Evolutionary conservation across 805 yeast genomes (phyloP).

Genomic region (Yamadazyma endophytica): DNA sequence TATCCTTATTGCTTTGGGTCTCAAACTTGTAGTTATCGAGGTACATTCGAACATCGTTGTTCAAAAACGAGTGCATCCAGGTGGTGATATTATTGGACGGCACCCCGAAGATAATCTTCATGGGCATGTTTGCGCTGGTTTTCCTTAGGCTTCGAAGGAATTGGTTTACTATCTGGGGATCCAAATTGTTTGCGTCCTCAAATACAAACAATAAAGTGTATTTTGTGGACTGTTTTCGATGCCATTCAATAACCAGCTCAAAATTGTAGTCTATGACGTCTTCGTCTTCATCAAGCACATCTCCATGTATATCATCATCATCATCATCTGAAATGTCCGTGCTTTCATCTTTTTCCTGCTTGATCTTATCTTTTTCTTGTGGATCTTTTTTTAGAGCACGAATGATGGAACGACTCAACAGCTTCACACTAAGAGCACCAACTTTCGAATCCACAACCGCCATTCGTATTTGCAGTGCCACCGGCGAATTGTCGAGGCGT

Average conservation of each 20-base stretch:
- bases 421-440: conserved; percentile 27
- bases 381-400: conserved; percentile 9
- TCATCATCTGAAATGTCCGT: not conserved
- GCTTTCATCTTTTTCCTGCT: not conserved
- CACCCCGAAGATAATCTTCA: conserved; percentile 33
- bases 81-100: conserved; percentile 29
- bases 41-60: conserved; percentile 23
- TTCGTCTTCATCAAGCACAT: conserved; percentile 12
- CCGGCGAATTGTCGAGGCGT: conserved; percentile 1
- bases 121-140: conserved; percentile 21
- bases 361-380: conserved; percentile 4
- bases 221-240: not conserved
- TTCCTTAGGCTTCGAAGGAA: too few relatives aligned
- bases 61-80: conserved; percentile 34
- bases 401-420: conserved; percentile 29
- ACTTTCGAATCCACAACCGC: conserved; percentile 27
- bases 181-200: conserved; percentile 36
- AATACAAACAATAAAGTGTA: conserved; percentile 16
- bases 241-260: conserved; percentile 15
- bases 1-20: conserved; percentile 23
- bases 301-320: conserved; percentile 8
- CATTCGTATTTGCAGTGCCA: conserved; percentile 16
- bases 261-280: conserved; percentile 28
- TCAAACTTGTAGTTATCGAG: conserved; percentile 30
- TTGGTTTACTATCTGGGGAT: conserved; percentile 31